These are phyloP conservation scores for Triadica sebifera DNA, from an alignment of 345 rosid genomes.

Conservation along the genomic window DNA sequence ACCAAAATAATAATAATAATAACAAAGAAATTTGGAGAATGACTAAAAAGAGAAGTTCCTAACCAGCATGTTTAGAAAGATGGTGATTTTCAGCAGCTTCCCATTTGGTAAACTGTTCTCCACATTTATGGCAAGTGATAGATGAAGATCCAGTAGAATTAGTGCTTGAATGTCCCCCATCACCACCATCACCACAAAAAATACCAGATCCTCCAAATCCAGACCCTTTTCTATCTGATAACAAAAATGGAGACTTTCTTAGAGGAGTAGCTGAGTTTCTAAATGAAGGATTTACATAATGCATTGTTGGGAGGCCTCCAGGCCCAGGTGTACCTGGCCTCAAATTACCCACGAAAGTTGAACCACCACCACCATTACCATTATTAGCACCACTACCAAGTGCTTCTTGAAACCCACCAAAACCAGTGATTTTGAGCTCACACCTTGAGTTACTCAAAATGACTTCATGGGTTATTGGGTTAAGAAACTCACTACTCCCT, in stretches of 20 bases:
- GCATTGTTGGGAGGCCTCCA: slow-evolving; percentile 63
- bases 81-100: slow-evolving; percentile 97
- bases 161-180: slow-evolving; percentile 40
- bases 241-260: slow-evolving; percentile 49
- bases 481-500: slow-evolving; percentile 97
- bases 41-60: background rate
- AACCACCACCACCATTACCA: slow-evolving; percentile 27
- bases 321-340: slow-evolving; percentile 93
- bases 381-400: slow-evolving; percentile 24
- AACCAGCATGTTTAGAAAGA: slow-evolving; percentile 98
- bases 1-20: background rate
- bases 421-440: slow-evolving; percentile 91
- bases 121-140: slow-evolving; percentile 93
- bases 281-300: slow-evolving; percentile 64
- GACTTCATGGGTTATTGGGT: slow-evolving; percentile 96
- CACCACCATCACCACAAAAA: too few species aligned
- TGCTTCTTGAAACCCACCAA: slow-evolving; percentile 51
- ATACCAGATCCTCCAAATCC: slow-evolving; percentile 39
- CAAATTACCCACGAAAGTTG: slow-evolving; percentile 76
- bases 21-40: background rate
- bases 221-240: slow-evolving; percentile 53
- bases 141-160: slow-evolving; percentile 53
- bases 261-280: slow-evolving; percentile 50
- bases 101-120: slow-evolving; percentile 84
- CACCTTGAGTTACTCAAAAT: slow-evolving; percentile 86